Conservation (phyloP, 2,329 filamentous ascomycete species). For the Monosporascus ibericus region DNA sequence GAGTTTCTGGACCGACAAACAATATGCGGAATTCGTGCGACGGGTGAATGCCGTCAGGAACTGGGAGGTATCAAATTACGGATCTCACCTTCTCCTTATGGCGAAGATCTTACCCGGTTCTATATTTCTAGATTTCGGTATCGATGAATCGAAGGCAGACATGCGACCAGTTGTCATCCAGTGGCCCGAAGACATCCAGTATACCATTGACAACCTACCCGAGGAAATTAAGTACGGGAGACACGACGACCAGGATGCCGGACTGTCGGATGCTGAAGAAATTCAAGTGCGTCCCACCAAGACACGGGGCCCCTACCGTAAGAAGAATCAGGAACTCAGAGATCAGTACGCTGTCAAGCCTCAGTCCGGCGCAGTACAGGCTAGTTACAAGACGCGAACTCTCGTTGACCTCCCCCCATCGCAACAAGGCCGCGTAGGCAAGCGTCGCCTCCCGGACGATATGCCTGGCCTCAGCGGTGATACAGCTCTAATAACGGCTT, state of each 20-base stretch:
- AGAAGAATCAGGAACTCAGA: neutral
- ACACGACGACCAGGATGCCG: conserved; percentile 26
- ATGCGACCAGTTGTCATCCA: conserved; percentile 22
- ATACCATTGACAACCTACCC: conserved; percentile 35
- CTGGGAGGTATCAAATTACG: conserved; percentile 39
- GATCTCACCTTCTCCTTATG: conserved; percentile 25
- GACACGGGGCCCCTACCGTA: neutral
- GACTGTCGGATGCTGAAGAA: conserved; percentile 6
- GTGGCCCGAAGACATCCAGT: conserved; percentile 35
- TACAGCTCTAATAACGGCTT: conserved; percentile 47
- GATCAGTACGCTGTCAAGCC: conserved; percentile 1
- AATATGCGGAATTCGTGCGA: conserved; percentile 19
- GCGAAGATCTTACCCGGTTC: conserved; percentile 30
- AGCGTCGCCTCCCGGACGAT: conserved; percentile 23
- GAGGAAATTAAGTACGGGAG: conserved; percentile 28
- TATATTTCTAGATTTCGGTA: conserved; percentile 32
- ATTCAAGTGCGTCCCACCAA: neutral
- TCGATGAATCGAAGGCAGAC: conserved; percentile 15
- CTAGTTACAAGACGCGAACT: conserved; percentile 24
- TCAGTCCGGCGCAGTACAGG: conserved; percentile 10
- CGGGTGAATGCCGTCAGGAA: conserved; percentile 32
- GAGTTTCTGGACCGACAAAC: conserved; percentile 13
- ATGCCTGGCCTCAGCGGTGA: conserved; percentile 34
- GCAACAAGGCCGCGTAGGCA: conserved; percentile 26
- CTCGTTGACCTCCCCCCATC: conserved; percentile 21